Evolutionary conservation across 257 asterid species (phyloP).

Genomic region (Jasminum sambac): DNA sequence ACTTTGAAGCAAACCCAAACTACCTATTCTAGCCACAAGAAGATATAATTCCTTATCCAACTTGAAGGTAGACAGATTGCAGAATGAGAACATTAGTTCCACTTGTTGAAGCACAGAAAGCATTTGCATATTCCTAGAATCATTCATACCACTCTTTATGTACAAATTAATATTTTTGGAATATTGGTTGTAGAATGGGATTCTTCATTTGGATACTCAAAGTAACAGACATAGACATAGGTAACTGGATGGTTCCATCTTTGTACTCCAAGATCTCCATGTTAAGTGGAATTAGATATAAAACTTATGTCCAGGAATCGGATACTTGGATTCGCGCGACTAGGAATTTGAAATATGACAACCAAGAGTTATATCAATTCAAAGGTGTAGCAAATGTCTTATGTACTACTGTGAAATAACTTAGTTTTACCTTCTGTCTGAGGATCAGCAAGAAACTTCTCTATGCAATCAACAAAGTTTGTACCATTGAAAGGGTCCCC

Average conservation of each 20-base stretch:
- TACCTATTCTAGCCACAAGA: not conserved
- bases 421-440: slow-evolving; percentile 80
- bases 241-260: not conserved
- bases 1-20: not conserved
- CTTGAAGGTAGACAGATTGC: not conserved
- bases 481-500: slow-evolving; percentile 99
- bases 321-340: not conserved
- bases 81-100: not conserved
- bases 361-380: not conserved
- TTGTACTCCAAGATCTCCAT: not conserved
- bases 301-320: not conserved
- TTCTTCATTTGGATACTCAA: not conserved
- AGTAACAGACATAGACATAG: not conserved
- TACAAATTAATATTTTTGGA: not conserved
- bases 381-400: not conserved
- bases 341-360: not conserved
- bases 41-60: not conserved
- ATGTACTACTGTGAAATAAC: not conserved
- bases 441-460: slow-evolving; percentile 87
- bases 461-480: slow-evolving; percentile 90
- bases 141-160: not conserved
- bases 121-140: not conserved
- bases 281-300: not conserved
- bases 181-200: not conserved
- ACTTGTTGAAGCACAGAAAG: not conserved